Evolutionary conservation across 1,284 basidiomycete genomes (phyloP).

Genomic region (Neonothopanus nambi): DNA sequence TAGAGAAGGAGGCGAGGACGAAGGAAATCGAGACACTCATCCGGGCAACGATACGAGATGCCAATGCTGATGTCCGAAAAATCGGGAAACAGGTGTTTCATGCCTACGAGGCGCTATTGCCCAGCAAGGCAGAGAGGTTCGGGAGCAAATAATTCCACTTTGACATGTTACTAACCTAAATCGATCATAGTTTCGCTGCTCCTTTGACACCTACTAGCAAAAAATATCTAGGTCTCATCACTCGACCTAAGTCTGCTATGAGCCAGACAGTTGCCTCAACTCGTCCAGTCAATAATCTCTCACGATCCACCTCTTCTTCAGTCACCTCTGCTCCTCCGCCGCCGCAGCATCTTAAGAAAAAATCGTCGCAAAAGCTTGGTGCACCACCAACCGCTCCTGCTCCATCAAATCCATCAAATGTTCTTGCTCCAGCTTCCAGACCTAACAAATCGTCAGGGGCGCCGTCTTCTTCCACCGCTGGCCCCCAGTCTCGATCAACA

Average conservation of each 20-base stretch:
- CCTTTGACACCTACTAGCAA: conserved; percentile 76
- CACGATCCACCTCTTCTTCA: conserved; percentile 8
- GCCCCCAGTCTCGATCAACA: neutral
- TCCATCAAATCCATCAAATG: neutral
- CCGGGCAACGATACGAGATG: conserved; percentile 65
- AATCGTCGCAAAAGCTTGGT: neutral
- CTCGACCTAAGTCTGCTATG: conserved; percentile 22
- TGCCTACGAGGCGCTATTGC: conserved; percentile 71
- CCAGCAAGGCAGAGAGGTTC: conserved; percentile 65
- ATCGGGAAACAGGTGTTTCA: conserved; percentile 71
- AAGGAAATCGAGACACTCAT: conserved; percentile 73
- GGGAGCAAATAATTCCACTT: conserved; percentile 25
- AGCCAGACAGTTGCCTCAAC: neutral
- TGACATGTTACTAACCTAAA: conserved; percentile 14
- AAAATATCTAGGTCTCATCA: conserved; percentile 70
- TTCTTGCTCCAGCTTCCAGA: neutral
- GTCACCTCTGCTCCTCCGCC: neutral
- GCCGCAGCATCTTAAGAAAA: conserved; percentile 1
- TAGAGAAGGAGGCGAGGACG: conserved; percentile 65
- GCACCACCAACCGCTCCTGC: neutral
- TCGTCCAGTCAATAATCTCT: conserved; percentile 19
- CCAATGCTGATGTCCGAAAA: conserved; percentile 76
- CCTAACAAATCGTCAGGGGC: neutral
- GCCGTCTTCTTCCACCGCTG: neutral
- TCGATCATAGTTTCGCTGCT: conserved; percentile 57